These are phyloP conservation scores for Fraxinus greggii DNA, from an alignment of 305 asterid species.

Conservation along the genomic window DNA sequence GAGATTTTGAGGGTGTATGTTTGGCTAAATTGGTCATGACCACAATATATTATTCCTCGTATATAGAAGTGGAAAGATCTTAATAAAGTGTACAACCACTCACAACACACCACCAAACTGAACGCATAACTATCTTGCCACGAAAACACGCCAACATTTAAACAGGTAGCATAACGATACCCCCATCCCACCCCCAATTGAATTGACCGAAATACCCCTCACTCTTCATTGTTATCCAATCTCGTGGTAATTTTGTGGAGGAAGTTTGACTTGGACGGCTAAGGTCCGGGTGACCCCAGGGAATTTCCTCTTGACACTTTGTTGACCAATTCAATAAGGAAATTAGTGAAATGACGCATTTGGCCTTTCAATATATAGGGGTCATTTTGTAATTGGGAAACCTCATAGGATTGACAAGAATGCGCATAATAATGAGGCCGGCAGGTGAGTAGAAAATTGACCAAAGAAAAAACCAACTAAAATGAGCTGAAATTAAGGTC, in stretches of 20 bases:
- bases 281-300: background rate
- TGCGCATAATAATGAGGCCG: conserved; percentile 37
- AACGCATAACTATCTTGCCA: conserved; percentile 54
- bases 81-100: conserved; percentile 34
- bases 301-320: conserved; percentile 7
- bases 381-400: background rate
- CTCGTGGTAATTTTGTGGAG: background rate
- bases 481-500: background rate
- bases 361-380: background rate
- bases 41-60: conserved; percentile 32
- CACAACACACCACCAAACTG: conserved; percentile 53
- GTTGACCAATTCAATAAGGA: conserved; percentile 18
- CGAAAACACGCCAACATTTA: conserved; percentile 58
- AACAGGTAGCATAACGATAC: conserved; percentile 7
- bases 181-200: background rate
- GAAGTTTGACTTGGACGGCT: background rate
- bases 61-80: background rate
- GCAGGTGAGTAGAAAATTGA: conserved; percentile 23
- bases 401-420: conserved; percentile 24
- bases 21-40: conserved; percentile 22
- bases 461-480: background rate
- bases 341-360: background rate
- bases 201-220: conserved; percentile 38
- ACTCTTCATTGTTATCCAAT: background rate
- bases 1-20: conserved; percentile 22